These are phyloP conservation scores for Dendrocalamus sinicus DNA, from an alignment of 176 grass and related monocot species.

Conservation along the genomic window DNA sequence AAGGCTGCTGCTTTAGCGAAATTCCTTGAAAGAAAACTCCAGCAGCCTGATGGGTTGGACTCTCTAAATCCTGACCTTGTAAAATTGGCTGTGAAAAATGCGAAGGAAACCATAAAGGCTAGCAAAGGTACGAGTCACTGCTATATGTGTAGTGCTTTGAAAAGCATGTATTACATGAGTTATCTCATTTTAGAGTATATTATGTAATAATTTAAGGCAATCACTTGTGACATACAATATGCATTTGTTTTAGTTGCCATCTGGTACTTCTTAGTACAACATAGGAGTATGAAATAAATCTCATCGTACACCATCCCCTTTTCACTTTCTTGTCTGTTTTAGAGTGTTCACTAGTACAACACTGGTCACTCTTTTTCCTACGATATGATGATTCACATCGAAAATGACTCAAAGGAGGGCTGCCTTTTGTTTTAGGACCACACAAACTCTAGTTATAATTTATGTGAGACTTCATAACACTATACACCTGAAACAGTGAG, in stretches of 20 bases:
- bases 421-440: conserved; percentile 20
- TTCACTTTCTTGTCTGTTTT: conserved; percentile 8
- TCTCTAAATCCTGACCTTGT: conserved; percentile 84
- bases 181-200: conserved; percentile 9
- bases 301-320: conserved; percentile 6
- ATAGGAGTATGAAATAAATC: conserved; percentile 17
- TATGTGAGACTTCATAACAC: not conserved
- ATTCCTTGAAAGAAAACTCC: conserved; percentile 97
- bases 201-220: not conserved
- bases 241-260: not conserved
- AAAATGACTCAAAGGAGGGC: conserved; percentile 2
- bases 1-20: conserved; percentile 98
- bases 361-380: not conserved
- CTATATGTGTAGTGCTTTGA: conserved; percentile 9
- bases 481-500: not conserved
- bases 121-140: conserved; percentile 56
- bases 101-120: conserved; percentile 74
- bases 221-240: not conserved
- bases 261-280: not conserved
- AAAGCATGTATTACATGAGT: not conserved
- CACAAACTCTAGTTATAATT: not conserved
- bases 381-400: not conserved
- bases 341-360: not conserved
- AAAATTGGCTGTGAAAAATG: conserved; percentile 80
- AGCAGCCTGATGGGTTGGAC: conserved; percentile 82